Evolutionary conservation across 345 rosid genomes (phyloP).

Genomic region (Eucalyptus cloeziana): DNA sequence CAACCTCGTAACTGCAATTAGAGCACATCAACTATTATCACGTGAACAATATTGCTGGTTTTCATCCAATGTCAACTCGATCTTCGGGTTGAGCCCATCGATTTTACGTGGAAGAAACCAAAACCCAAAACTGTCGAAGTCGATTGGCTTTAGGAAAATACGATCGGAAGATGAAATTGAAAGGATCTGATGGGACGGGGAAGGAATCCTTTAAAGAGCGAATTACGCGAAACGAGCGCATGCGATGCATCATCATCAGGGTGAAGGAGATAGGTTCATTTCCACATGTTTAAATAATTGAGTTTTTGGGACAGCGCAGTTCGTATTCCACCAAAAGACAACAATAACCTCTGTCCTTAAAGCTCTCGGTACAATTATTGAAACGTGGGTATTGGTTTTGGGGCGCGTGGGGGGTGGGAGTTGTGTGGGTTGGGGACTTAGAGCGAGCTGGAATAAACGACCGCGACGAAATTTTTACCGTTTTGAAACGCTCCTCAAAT

Average conservation of each 20-base stretch:
- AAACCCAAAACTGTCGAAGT: background rate
- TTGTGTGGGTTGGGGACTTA: background rate
- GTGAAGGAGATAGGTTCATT: background rate
- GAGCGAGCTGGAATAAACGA: background rate
- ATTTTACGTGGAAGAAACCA: background rate
- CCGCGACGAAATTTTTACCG: background rate
- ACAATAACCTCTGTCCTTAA: background rate
- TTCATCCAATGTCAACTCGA: background rate
- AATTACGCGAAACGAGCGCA: background rate
- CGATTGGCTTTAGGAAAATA: background rate
- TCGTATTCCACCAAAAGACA: background rate
- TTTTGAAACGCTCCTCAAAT: background rate
- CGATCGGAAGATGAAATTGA: background rate
- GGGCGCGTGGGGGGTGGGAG: too few species aligned
- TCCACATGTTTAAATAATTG: background rate
- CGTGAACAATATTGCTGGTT: background rate
- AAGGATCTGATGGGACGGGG: too few species aligned
- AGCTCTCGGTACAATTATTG: background rate
- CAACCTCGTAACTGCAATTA: background rate
- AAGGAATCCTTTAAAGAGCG: too few species aligned
- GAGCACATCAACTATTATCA: background rate
- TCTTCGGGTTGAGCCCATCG: background rate
- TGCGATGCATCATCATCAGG: background rate
- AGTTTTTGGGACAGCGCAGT: background rate
- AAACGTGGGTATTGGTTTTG: background rate